Percentiles rank a stretch among this genome's conserved stretches.
Conservation (phyloP, 305 asterid genomes). For the Solanum chacoense region DNA sequence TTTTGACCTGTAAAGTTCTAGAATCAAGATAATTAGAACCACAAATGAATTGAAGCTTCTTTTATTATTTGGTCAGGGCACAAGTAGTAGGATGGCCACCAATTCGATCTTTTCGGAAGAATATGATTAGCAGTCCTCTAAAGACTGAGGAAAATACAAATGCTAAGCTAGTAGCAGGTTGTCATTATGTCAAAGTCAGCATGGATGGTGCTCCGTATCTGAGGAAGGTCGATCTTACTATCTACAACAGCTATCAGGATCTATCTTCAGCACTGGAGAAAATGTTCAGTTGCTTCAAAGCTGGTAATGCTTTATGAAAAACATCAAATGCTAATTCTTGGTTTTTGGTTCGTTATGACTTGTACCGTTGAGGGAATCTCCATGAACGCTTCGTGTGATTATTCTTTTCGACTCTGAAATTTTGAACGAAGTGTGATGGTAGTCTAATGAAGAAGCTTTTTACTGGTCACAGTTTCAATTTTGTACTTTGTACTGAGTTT, state of each 20-base stretch:
- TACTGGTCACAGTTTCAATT: not conserved
- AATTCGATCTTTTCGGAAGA: conserved; percentile 35
- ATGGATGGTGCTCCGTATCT: conserved; percentile 46
- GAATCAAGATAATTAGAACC: not conserved
- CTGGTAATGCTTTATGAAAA: conserved; percentile 14
- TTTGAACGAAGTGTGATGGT: not conserved
- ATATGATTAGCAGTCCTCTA: conserved; percentile 27
- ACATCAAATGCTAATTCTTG: not conserved
- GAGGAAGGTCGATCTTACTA: conserved; percentile 36
- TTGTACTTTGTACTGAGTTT: not conserved
- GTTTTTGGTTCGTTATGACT: not conserved
- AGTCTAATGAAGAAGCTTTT: not conserved
- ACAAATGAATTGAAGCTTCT: not conserved
- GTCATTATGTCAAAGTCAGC: conserved; percentile 38
- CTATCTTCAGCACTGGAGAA: conserved; percentile 36
- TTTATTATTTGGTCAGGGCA: conserved; percentile 16
- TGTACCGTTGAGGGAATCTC: not conserved
- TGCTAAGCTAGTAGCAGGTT: conserved; percentile 18
- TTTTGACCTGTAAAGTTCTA: not conserved
- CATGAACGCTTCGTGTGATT: not conserved
- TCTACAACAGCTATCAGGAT: conserved; percentile 19
- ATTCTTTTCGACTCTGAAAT: not conserved
- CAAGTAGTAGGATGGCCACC: conserved; percentile 56
- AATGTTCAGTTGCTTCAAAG: conserved; percentile 35
- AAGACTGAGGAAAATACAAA: conserved; percentile 22